Percentiles rank a stretch among this genome's conserved stretches.
phyloP scores from a whole-genome alignment of 768 basidiomycete genomes.

The Ramaria rubella region DNA sequence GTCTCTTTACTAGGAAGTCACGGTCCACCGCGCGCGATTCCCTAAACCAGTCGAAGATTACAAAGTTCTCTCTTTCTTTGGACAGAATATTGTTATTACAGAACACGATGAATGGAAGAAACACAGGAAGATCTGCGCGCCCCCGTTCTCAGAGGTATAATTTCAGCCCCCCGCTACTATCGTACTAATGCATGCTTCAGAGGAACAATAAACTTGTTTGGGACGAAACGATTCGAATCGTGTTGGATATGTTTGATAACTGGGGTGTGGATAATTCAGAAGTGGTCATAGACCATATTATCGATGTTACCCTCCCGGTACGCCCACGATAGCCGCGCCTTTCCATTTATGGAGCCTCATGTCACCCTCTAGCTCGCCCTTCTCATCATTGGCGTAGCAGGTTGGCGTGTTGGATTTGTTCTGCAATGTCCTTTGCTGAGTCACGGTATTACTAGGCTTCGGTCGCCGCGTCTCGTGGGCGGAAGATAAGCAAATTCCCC shows the following conservation, averaged over 20 bases:
- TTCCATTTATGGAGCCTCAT: not conserved
- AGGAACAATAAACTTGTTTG: slow-evolving; percentile 40
- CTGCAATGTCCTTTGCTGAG: too few relatives aligned
- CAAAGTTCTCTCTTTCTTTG: slow-evolving; percentile 42
- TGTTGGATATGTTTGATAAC: slow-evolving; percentile 38
- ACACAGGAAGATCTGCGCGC: slow-evolving; percentile 54
- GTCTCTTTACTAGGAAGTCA: slow-evolving; percentile 38
- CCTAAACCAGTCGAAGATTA: slow-evolving; percentile 51
- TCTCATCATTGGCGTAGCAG: slow-evolving; percentile 49
- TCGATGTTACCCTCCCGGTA: slow-evolving; percentile 51
- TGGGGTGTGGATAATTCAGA: slow-evolving; percentile 40
- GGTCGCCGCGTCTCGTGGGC: slow-evolving; percentile 45
- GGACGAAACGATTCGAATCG: slow-evolving; percentile 39
- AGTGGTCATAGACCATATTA: slow-evolving; percentile 38
- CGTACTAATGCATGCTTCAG: not conserved
- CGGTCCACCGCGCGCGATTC: slow-evolving; percentile 42
- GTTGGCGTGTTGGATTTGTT: slow-evolving; percentile 18
- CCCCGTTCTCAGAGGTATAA: slow-evolving; percentile 56
- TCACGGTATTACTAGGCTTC: slow-evolving; percentile 33
- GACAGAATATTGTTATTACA: slow-evolving; percentile 56
- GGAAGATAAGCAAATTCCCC: slow-evolving; percentile 34
- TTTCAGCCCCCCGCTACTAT: not conserved
- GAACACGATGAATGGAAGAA: slow-evolving; percentile 63
- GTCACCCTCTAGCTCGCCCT: slow-evolving; percentile 40
- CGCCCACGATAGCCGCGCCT: slow-evolving; percentile 10